Evolutionary conservation across 2,329 filamentous ascomycete genomes (phyloP), one percentile per base, ranked within the genome.

Genomic region (Phialophora verrucosa): DNA sequence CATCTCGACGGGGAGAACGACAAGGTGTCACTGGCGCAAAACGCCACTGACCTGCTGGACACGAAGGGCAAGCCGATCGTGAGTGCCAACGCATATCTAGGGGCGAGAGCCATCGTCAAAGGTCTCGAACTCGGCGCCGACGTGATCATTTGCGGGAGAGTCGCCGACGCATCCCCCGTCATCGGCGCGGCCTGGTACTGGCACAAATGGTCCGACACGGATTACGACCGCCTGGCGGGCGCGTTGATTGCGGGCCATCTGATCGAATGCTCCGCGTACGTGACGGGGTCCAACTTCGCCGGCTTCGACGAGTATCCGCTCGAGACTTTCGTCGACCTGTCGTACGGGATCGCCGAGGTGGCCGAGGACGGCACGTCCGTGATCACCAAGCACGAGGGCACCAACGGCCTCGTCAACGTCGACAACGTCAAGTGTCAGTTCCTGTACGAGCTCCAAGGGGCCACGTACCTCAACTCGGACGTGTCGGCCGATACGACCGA

Each of bases 131-230:
- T 74, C 6, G 79, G 79, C 1, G 79, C 78, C 0, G 77, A 81
- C 66, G 80, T 82, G 60, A 74, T 82, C 4, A 74, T 82, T n/a
- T 80, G 78, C 66, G 80, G 79, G 4, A 78, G 83, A 3, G 81
- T 81, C 1, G 78, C 81, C 0, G 83, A 84, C 69, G 83, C 83
- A 0, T 81, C 80, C 2, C 84, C 83, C 0, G 83, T 86, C 0
- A 85, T 87, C 64, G 85, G 82, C 0, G 83, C 84, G 0, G 85
- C 85, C 0, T 82, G 81, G 71, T 87, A 80, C 76, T 88, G 84
- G 81, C 80, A 87, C 61, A 75, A 78, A 1, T 88, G 85, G 86
- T 66, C 68, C 0, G 78, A 82, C 17, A 78, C 76, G 0, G 78
- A 82, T 27, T 84, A 81, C 23, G 80, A 87, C 65, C 70, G 77